Evolutionary conservation across 768 basidiomycete genomes (phyloP), one percentile per base, ranked within the genome.

Genomic region (Lactifluus hygrophoroides): DNA sequence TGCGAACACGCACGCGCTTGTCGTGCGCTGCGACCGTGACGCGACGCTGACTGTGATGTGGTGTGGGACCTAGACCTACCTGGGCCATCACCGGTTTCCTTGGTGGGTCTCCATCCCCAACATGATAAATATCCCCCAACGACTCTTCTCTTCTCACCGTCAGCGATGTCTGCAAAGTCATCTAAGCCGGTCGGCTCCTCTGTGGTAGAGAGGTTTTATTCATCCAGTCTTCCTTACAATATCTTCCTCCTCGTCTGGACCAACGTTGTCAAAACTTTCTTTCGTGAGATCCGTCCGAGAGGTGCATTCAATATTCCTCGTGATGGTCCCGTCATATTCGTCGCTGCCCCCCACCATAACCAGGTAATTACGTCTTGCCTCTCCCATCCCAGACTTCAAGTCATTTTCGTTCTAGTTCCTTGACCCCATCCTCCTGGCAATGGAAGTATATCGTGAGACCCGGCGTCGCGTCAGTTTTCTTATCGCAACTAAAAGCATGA

Each of bases 261-360:
- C 52, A 75, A 77, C 7, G 79, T 94, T 54, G 90, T 88, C 60
- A 86, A 88, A 71, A 84, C 97, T 63, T 98, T 98, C 78, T 98
- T 98, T 76, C 77, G 94, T 63, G 94, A 98, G 73, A 86, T 97
- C 64, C 80, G 94, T 56, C 90, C 93, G 1, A 78, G 95, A 70
- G 90, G 95, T 46, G 87, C 93, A 28, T 96, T 86, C 79, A 88
- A 96, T 69, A 90, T 98, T 58, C 94, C 94, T 27, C 79, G 78
- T 54, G 79, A 88, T 58, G 95, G 93, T 0, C 88, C 95, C 5
- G 82, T 95, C 56, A 90, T 98, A 65, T 94, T 98, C 70, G 94
- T 93, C 47, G 93, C 82, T 48, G 94, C 90, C 7, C 94, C 94
- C 35, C 94, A 96, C 71, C 83, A 85, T 67, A 96, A 96, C 70